phyloP scores from a whole-genome alignment of 768 basidiomycete species.

The Lentinula sp. region DNA sequence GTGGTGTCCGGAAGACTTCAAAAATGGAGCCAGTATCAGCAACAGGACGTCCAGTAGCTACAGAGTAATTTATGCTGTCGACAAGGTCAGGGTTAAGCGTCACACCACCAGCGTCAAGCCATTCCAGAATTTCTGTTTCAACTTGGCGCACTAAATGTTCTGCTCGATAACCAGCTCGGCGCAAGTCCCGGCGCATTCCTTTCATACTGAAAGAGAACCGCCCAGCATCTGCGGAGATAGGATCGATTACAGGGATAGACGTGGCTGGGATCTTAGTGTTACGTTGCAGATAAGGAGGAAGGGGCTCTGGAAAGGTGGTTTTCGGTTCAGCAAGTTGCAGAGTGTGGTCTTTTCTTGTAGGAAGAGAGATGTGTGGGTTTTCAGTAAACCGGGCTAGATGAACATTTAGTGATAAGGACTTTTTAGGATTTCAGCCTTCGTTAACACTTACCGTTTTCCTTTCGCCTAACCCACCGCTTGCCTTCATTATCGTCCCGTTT shows the following conservation, averaged over 20 bases:
- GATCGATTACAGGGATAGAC: slow-evolving; percentile 34
- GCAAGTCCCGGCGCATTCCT: slow-evolving; percentile 65
- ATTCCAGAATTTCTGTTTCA: slow-evolving; percentile 55
- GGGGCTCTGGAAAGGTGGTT: slow-evolving; percentile 70
- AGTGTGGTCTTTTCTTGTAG: slow-evolving; percentile 50
- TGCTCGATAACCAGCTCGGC: slow-evolving; percentile 53
- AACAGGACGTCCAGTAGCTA: slow-evolving; percentile 35
- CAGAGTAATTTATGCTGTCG: slow-evolving; percentile 17
- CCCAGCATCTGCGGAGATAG: slow-evolving; percentile 59
- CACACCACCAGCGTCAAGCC: slow-evolving; percentile 56
- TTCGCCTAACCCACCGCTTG: slow-evolving; percentile 70
- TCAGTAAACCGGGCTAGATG: slow-evolving; percentile 58
- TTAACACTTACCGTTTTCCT: slow-evolving; percentile 59
- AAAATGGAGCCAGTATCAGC: slow-evolving; percentile 47
- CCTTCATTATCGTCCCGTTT: slow-evolving; percentile 61
- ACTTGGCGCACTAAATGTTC: slow-evolving; percentile 61
- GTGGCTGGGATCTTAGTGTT: slow-evolving; percentile 45
- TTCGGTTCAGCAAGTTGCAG: slow-evolving; percentile 34
- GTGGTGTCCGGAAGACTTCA: slow-evolving; percentile 63
- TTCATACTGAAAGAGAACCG: slow-evolving; percentile 72
- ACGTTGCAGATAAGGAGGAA: slow-evolving; percentile 66
- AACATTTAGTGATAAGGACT: background rate
- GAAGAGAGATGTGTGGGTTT: slow-evolving; percentile 67
- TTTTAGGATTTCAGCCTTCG: background rate
- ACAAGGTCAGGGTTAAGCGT: slow-evolving; percentile 43